Percentiles rank a stretch among this genome's conserved stretches.
Evolutionary conservation across 495 filamentous ascomycete species (phyloP).

Genomic region (Penicillium roqueforti): DNA sequence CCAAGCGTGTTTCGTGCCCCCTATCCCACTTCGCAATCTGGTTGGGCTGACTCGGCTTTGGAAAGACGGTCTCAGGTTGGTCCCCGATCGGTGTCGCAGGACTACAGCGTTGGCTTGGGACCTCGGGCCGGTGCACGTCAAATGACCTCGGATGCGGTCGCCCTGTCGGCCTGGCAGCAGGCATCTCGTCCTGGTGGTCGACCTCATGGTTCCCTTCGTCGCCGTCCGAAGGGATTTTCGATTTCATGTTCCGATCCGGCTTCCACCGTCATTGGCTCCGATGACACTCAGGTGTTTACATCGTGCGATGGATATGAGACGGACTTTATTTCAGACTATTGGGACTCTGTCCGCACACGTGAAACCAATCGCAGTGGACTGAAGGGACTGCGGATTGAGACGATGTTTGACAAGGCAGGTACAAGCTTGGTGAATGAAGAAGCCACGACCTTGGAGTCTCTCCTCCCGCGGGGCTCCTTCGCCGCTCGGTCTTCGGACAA

Average conservation of each 20-base stretch:
- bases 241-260: slow-evolving; percentile 63
- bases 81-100: slow-evolving; percentile 27
- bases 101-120: slow-evolving; percentile 22
- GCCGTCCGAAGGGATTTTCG: slow-evolving; percentile 43
- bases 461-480: slow-evolving; percentile 44
- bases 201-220: slow-evolving; percentile 30
- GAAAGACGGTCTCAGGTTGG: slow-evolving; percentile 9
- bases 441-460: slow-evolving; percentile 53
- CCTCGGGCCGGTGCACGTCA: slow-evolving; percentile 16
- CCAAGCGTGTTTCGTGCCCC: slow-evolving; percentile 37
- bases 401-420: slow-evolving; percentile 81
- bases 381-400: slow-evolving; percentile 65
- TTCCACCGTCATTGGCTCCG: slow-evolving; percentile 79
- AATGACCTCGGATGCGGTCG: slow-evolving; percentile 30
- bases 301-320: slow-evolving; percentile 82
- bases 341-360: slow-evolving; percentile 83
- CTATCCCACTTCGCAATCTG: slow-evolving; percentile 22
- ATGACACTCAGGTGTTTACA: slow-evolving; percentile 70
- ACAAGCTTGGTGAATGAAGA: slow-evolving; percentile 52
- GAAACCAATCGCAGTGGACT: slow-evolving; percentile 58
- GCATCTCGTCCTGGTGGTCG: slow-evolving; percentile 12
- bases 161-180: slow-evolving; percentile 27
- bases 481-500: slow-evolving; percentile 24
- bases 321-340: slow-evolving; percentile 86
- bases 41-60: slow-evolving; percentile 11